Conservation (phyloP, 441 rosid species). For the Pelargonium cotyledonis region DNA sequence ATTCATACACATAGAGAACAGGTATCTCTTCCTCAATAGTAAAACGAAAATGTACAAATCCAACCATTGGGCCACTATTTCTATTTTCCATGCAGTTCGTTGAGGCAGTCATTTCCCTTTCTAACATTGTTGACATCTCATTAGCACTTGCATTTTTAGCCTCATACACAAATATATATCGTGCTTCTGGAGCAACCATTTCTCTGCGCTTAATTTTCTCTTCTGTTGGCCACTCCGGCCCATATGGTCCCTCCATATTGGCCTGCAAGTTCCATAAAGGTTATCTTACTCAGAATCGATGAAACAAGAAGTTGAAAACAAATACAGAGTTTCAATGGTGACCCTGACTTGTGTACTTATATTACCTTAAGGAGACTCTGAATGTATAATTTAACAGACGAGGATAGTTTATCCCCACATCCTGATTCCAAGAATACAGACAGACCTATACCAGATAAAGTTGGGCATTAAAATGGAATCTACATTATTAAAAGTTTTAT, state of each 20-base stretch:
- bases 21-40: slow-evolving; percentile 74
- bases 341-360: neutral
- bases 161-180: slow-evolving; percentile 52
- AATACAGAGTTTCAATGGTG: neutral
- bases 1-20: slow-evolving; percentile 75
- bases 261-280: slow-evolving; percentile 27
- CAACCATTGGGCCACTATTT: slow-evolving; percentile 35
- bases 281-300: neutral
- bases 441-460: slow-evolving; percentile 36
- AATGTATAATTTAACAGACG: slow-evolving; percentile 41
- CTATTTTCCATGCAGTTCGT: slow-evolving; percentile 15
- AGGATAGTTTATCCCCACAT: slow-evolving; percentile 58
- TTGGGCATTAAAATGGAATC: neutral
- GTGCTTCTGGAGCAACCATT: slow-evolving; percentile 69
- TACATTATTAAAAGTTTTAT: neutral
- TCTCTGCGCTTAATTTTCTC: slow-evolving; percentile 75
- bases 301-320: neutral
- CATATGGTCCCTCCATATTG: slow-evolving; percentile 73
- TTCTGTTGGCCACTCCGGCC: slow-evolving; percentile 61
- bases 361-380: slow-evolving; percentile 55
- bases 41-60: slow-evolving; percentile 75
- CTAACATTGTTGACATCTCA: slow-evolving; percentile 17
- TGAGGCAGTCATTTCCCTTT: neutral
- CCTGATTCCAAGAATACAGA: slow-evolving; percentile 53
- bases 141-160: slow-evolving; percentile 20